These are phyloP conservation scores for Neoscytalidium dimidiatum DNA, from an alignment of 2,329 filamentous ascomycete species.

Conservation along the genomic window DNA sequence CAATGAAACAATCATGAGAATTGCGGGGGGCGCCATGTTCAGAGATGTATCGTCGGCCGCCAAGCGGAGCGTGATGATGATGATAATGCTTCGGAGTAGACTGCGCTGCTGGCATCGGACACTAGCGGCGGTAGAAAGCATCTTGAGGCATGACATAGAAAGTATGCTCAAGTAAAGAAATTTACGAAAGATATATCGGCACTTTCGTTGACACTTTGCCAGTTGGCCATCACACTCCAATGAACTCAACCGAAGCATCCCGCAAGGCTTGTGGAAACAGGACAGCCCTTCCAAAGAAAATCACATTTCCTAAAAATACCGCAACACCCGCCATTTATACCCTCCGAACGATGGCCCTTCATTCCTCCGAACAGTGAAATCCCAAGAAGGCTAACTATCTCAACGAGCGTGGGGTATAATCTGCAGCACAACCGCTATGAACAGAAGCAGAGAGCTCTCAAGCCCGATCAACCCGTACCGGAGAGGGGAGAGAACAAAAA, in stretches of 20 bases:
- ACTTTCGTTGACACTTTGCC: too few species aligned
- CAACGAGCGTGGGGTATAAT: slow-evolving; percentile 11
- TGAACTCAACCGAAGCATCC: too few species aligned
- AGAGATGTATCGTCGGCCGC: neutral
- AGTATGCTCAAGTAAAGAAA: neutral
- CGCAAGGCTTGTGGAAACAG: too few species aligned
- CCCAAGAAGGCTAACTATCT: neutral
- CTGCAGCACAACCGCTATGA: neutral
- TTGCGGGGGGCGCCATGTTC: neutral
- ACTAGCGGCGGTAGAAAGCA: neutral
- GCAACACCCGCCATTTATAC: neutral
- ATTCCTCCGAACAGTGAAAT: neutral
- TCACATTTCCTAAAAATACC: neutral
- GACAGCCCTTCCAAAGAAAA: neutral
- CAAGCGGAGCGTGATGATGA: slow-evolving; percentile 5
- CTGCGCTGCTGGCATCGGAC: neutral
- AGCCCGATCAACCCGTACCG: neutral
- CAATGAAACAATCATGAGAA: neutral
- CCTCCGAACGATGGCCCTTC: neutral
- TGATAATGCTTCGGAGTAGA: slow-evolving; percentile 14
- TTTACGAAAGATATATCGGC: slow-evolving; percentile 6
- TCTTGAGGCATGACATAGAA: neutral
- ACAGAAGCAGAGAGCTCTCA: neutral
- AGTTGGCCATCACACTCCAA: too few species aligned
- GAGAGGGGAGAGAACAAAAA: neutral